phyloP scores from a whole-genome alignment of 2,329 filamentous ascomycete genomes.

The Balansia obtecta region DNA sequence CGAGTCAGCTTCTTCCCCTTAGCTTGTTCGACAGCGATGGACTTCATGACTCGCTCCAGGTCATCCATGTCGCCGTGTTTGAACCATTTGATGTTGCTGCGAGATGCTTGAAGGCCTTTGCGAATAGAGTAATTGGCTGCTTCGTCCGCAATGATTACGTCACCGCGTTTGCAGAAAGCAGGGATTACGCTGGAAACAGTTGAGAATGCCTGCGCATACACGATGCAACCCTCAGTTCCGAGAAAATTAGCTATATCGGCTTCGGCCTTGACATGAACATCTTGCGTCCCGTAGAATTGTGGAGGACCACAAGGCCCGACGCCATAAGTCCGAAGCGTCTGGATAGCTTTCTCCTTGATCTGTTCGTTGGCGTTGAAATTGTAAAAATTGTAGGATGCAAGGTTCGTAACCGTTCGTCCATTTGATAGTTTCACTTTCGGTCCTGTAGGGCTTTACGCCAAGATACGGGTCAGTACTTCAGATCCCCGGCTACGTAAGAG shows the following conservation, averaged over 20 bases:
- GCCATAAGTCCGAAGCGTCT: constrained; percentile 86
- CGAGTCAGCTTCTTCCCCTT: constrained; percentile 77
- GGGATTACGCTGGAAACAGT: constrained; percentile 97
- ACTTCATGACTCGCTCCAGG: constrained; percentile 71
- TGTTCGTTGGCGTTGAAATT: constrained; percentile 90
- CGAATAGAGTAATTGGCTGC: constrained; percentile 89
- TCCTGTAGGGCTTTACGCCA: constrained; percentile 56
- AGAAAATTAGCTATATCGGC: constrained; percentile 84
- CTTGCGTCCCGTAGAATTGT: constrained; percentile 96
- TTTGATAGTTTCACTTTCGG: constrained; percentile 81
- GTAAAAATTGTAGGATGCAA: constrained; percentile 94
- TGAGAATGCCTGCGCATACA: constrained; percentile 92
- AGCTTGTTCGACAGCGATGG: constrained; percentile 77
- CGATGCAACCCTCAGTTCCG: constrained; percentile 78
- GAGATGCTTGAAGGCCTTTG: constrained; percentile 84
- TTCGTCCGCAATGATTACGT: constrained; percentile 91
- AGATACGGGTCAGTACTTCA: no score
- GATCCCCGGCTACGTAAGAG: no score
- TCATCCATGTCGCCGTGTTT: constrained; percentile 95
- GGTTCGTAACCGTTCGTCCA: constrained; percentile 83
- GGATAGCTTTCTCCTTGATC: constrained; percentile 89
- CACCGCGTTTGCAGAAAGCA: constrained; percentile 90
- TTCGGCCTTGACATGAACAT: constrained; percentile 96
- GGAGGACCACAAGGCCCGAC: constrained; percentile 94
- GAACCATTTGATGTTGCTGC: constrained; percentile 87